phyloP scores from a whole-genome alignment of 2,329 filamentous ascomycete genomes.

The Penicillium frequentans region DNA sequence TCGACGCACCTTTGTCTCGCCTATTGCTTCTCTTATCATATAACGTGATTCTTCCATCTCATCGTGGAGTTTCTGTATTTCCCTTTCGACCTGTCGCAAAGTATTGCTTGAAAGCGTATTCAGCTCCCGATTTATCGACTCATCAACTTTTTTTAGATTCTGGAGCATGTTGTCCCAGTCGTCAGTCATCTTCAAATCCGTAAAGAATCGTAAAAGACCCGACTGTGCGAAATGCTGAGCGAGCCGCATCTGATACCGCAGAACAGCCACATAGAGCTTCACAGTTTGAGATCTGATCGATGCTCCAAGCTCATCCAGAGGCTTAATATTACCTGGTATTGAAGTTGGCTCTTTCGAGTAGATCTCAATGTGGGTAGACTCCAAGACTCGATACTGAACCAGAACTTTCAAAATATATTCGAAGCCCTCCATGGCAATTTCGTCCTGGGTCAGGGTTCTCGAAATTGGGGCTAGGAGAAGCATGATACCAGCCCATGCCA shows the following conservation, averaged over 20 bases:
- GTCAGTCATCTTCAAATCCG: not conserved
- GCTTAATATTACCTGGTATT: not conserved
- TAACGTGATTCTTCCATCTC: not conserved
- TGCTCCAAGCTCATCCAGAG: not conserved
- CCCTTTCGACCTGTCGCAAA: not conserved
- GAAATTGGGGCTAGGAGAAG: conserved; percentile 2
- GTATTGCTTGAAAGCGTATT: not conserved
- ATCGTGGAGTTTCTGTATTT: not conserved
- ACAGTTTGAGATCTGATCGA: not conserved
- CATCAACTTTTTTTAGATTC: not conserved
- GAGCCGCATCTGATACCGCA: not conserved
- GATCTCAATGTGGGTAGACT: not conserved
- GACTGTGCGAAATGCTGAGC: not conserved
- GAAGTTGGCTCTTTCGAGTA: not conserved
- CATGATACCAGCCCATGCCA: conserved; percentile 17
- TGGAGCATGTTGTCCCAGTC: not conserved
- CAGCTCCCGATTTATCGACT: not conserved
- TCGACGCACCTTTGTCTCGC: not conserved
- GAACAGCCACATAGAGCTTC: not conserved
- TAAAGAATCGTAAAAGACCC: not conserved
- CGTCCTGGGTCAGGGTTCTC: conserved; percentile 5
- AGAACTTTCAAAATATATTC: not conserved
- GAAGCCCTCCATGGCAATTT: conserved; percentile 5
- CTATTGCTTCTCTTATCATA: not conserved
- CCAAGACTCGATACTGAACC: not conserved